phyloP scores from a whole-genome alignment of 768 basidiomycete genomes.

The Mycena rosella region DNA sequence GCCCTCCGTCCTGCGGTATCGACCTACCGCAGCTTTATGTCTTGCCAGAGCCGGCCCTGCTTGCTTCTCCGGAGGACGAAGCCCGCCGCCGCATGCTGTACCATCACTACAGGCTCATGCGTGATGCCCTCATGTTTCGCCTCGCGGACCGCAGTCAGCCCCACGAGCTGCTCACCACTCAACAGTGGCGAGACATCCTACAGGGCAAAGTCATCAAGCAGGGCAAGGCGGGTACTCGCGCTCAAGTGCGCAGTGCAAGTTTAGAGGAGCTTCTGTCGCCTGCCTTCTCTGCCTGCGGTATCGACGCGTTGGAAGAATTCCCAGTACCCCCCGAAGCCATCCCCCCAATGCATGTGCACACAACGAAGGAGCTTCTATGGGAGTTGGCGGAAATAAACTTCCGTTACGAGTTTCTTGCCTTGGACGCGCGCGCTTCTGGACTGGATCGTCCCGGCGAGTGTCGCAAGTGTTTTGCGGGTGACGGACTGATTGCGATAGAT shows the following conservation, averaged over 20 bases:
- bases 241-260: no score
- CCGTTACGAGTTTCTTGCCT: constrained; percentile 33
- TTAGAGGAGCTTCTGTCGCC: no score
- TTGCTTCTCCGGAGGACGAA: no score
- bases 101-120: constrained; percentile 17
- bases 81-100: neutral
- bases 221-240: no score
- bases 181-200: constrained; percentile 21
- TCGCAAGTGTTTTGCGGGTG: constrained; percentile 17
- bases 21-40: constrained; percentile 19
- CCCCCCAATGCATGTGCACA: constrained; percentile 5
- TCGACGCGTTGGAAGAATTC: constrained; percentile 7
- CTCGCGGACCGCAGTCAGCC: constrained; percentile 7
- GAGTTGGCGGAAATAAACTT: constrained; percentile 22
- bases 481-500: constrained; percentile 17
- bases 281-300: constrained; percentile 17
- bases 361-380: constrained; percentile 21
- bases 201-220: no score
- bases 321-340: constrained; percentile 10
- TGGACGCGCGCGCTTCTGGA: constrained; percentile 25
- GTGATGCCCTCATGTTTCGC: constrained; percentile 18
- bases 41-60: constrained; percentile 18
- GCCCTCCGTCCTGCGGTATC: constrained; percentile 9
- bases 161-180: constrained; percentile 5
- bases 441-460: constrained; percentile 18